phyloP scores from a whole-genome alignment of 805 yeast species.

The Wickerhamomyces strasburgensis region DNA sequence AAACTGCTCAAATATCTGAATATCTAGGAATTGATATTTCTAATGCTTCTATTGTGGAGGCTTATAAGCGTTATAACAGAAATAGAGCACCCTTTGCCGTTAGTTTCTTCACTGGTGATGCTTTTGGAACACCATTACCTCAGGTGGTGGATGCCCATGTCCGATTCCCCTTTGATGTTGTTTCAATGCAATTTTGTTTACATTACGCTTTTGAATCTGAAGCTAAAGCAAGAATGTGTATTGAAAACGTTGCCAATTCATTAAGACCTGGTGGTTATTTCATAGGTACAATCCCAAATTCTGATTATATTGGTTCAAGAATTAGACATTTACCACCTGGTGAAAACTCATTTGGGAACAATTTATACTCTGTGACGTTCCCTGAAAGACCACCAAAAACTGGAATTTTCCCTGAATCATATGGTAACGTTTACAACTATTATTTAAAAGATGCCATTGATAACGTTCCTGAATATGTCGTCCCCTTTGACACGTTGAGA shows the following conservation, averaged over 20 bases:
- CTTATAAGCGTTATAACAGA: slow-evolving; percentile 60
- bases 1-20: slow-evolving; percentile 63
- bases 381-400: slow-evolving; percentile 73
- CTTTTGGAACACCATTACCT: slow-evolving; percentile 68
- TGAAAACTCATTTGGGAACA: slow-evolving; percentile 75
- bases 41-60: slow-evolving; percentile 82
- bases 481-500: slow-evolving; percentile 86
- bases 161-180: slow-evolving; percentile 78
- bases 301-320: slow-evolving; percentile 73
- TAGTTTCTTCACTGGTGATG: slow-evolving; percentile 88
- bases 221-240: slow-evolving; percentile 64
- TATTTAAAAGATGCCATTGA: slow-evolving; percentile 90
- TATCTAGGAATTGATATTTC: slow-evolving; percentile 91
- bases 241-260: slow-evolving; percentile 71
- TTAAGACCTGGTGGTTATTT: slow-evolving; percentile 81
- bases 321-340: slow-evolving; percentile 48
- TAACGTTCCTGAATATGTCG: slow-evolving; percentile 94
- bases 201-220: slow-evolving; percentile 94
- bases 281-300: slow-evolving; percentile 91
- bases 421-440: slow-evolving; percentile 80
- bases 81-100: slow-evolving; percentile 67
- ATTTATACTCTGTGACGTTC: slow-evolving; percentile 75
- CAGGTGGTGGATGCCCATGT: slow-evolving; percentile 61
- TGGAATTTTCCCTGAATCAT: slow-evolving; percentile 69
- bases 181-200: slow-evolving; percentile 85